A percentile compares a stretch with the other conserved stretches of the same genome.
These are phyloP conservation scores for Senecio squalidus DNA, from an alignment of 140 eudicot species.

Conservation along the genomic window DNA sequence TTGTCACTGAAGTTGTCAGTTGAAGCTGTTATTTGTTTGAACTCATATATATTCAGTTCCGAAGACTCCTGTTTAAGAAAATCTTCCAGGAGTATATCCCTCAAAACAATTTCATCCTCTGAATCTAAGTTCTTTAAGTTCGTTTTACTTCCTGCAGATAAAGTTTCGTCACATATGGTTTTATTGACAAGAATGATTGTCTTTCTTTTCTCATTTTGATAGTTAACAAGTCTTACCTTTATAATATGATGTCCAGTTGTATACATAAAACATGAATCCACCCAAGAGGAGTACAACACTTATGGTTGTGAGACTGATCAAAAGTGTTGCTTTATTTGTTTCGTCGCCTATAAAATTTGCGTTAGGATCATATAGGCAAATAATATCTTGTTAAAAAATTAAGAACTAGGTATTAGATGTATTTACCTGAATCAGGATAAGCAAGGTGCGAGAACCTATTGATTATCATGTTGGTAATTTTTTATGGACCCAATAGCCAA, in stretches of 20 bases:
- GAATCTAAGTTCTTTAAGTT: not conserved
- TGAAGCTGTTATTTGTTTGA: conserved; percentile 17
- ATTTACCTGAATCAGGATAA: conserved; percentile 22
- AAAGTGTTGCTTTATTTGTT: not conserved
- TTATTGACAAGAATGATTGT: not conserved
- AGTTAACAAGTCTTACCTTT: too few relatives aligned
- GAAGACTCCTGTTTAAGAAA: conserved; percentile 1
- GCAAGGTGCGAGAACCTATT: conserved; percentile 24
- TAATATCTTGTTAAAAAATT: not conserved
- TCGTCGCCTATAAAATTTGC: not conserved
- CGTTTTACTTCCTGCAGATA: conserved; percentile 1
- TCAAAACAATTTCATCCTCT: not conserved
- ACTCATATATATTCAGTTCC: conserved; percentile 22
- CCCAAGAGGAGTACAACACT: conserved; percentile 10
- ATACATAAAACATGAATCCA: conserved; percentile 13
- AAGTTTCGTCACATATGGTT: not conserved
- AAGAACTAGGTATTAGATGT: not conserved
- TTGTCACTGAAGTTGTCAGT: conserved; percentile 20
- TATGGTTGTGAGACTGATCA: conserved; percentile 13
- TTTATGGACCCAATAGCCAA: too few relatives aligned
- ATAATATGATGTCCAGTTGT: conserved; percentile 1
- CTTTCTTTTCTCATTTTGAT: too few relatives aligned
- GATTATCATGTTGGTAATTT: too few relatives aligned
- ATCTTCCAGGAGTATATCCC: conserved; percentile 8
- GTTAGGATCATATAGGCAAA: not conserved